Conservation (phyloP, 2,329 filamentous ascomycete genomes). For the Dactylellina leptospora region DNA sequence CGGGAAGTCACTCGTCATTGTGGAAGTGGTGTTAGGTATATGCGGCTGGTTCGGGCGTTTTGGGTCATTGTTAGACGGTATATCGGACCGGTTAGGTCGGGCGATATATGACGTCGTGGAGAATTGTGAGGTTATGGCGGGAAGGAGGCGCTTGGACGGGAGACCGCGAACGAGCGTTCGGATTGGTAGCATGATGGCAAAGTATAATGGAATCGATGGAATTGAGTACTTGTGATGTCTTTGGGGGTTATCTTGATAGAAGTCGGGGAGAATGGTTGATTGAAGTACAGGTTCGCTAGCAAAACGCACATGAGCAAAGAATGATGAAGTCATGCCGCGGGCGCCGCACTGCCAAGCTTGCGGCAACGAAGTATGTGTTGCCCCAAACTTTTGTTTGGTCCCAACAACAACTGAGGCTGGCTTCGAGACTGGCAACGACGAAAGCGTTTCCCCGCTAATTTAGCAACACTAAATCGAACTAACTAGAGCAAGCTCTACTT, state of each 20-base stretch:
- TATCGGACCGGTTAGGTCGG: slow-evolving; percentile 29
- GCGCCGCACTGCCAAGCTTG: too few relatives aligned
- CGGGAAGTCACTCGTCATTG: slow-evolving; percentile 35
- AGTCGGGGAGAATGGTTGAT: too few relatives aligned
- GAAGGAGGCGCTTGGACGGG: slow-evolving; percentile 11
- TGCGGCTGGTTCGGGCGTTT: slow-evolving; percentile 31
- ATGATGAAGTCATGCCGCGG: slow-evolving; percentile 36
- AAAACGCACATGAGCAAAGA: slow-evolving; percentile 19
- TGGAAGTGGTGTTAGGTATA: slow-evolving; percentile 30
- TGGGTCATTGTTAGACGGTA: slow-evolving; percentile 45
- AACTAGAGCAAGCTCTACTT: too few relatives aligned
- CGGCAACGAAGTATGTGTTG: too few relatives aligned
- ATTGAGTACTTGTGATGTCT: neutral
- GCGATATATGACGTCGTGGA: slow-evolving; percentile 18
- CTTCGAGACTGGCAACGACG: too few relatives aligned
- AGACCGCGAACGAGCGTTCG: slow-evolving; percentile 17
- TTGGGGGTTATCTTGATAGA: neutral
- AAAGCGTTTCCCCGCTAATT: too few relatives aligned
- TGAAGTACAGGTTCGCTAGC: too few relatives aligned
- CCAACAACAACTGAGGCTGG: too few relatives aligned
- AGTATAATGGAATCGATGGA: neutral
- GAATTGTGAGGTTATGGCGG: slow-evolving; percentile 15
- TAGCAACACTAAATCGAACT: too few relatives aligned
- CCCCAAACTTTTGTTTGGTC: too few relatives aligned
- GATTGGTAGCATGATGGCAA: slow-evolving; percentile 32